Evolutionary conservation across 352 stramenopile genomes (phyloP).

Genomic region (Pythium volutum): DNA sequence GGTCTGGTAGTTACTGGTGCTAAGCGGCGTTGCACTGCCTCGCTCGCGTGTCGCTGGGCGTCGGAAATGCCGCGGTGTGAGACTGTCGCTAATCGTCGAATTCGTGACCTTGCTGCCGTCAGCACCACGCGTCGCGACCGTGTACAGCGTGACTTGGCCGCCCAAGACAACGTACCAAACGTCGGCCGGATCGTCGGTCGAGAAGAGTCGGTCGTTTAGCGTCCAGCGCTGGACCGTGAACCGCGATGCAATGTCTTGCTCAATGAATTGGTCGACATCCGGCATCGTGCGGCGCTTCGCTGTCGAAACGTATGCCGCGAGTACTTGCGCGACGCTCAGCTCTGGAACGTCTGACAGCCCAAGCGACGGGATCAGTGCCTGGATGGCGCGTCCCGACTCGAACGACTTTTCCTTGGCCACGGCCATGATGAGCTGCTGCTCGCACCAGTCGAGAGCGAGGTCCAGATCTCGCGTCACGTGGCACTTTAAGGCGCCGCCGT

Average conservation of each 20-base stretch:
- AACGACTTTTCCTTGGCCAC: constrained; percentile 37
- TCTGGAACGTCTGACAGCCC: constrained; percentile 17
- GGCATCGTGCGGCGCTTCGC: constrained; percentile 18
- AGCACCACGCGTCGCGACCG: constrained; percentile 12
- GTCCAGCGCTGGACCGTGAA: constrained; percentile 40
- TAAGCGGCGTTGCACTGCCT: neutral
- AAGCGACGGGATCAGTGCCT: constrained; percentile 24
- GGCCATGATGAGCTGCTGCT: constrained; percentile 54
- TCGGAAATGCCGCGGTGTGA: constrained; percentile 19
- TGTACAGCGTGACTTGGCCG: constrained; percentile 48
- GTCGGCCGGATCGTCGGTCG: constrained; percentile 36
- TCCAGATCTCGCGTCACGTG: constrained; percentile 49
- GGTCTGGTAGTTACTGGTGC: neutral
- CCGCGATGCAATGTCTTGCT: constrained; percentile 33
- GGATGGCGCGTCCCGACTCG: constrained; percentile 28
- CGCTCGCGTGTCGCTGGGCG: constrained; percentile 8
- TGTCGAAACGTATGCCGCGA: constrained; percentile 38
- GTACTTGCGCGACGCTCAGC: constrained; percentile 40
- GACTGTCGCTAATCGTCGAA: constrained; percentile 18
- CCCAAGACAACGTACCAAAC: constrained; percentile 49
- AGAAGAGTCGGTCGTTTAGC: constrained; percentile 35
- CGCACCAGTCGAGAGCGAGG: constrained; percentile 59
- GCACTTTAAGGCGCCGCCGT: constrained; percentile 20
- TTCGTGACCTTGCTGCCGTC: constrained; percentile 4
- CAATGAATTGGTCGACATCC: constrained; percentile 16